phyloP scores from a whole-genome alignment of 805 yeast species.

The Yarrowia sp. region DNA sequence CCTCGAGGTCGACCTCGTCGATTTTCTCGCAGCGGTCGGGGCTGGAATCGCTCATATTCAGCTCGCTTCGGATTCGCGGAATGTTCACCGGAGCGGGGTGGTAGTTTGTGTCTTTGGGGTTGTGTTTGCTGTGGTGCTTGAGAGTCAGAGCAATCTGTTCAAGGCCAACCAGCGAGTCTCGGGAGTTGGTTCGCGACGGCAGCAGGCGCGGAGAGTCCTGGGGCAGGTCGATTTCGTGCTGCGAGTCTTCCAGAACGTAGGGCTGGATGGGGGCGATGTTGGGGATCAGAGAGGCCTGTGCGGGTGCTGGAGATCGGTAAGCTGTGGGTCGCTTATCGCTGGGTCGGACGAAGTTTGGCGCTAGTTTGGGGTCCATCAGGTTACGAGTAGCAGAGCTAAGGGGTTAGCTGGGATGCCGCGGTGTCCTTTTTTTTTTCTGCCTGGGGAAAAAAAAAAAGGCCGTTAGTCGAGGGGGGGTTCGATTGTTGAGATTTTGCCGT shows the following conservation, averaged over 20 bases:
- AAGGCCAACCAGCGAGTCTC: constrained; percentile 33
- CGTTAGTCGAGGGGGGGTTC: no score
- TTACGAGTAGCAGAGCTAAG: not conserved
- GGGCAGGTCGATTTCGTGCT: constrained; percentile 69
- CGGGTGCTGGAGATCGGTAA: constrained; percentile 46
- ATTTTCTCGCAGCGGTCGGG: constrained; percentile 34
- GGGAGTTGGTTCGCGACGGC: constrained; percentile 22
- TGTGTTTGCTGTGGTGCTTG: constrained; percentile 33
- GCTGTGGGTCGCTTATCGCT: constrained; percentile 61
- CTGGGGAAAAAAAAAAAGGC: no score
- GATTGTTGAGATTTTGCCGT: no score
- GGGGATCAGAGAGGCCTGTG: constrained; percentile 54
- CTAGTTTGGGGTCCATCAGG: constrained; percentile 89
- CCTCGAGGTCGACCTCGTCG: constrained; percentile 24
- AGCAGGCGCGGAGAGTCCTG: constrained; percentile 47
- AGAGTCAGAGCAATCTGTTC: constrained; percentile 36
- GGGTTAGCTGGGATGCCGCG: no score
- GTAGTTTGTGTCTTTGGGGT: constrained; percentile 19
- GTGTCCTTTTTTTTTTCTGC: no score
- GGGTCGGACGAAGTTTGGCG: constrained; percentile 89
- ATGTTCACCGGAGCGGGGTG: constrained; percentile 40
- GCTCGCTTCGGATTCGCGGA: constrained; percentile 41
- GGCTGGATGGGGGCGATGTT: constrained; percentile 78
- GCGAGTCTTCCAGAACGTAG: constrained; percentile 76
- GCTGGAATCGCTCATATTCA: constrained; percentile 35